These are phyloP conservation scores for Cytospora mali DNA, from an alignment of 2,329 filamentous ascomycete genomes.

Conservation along the genomic window DNA sequence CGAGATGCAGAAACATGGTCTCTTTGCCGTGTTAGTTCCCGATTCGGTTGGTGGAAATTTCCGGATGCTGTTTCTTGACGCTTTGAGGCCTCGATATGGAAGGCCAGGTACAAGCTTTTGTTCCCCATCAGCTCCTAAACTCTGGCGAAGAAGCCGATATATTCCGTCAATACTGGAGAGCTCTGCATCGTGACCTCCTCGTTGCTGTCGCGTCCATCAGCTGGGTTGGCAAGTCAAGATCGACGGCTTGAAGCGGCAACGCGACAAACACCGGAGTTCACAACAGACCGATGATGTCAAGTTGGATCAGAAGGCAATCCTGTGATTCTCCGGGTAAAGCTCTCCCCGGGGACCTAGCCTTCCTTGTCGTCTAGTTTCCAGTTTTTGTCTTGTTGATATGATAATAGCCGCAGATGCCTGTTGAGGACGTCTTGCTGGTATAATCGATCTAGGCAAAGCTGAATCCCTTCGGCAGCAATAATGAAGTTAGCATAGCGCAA, in stretches of 20 bases:
- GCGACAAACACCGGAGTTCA: background rate
- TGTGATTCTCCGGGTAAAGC: background rate
- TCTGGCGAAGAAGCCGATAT: background rate
- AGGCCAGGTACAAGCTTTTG: background rate
- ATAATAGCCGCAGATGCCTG: constrained; percentile 5
- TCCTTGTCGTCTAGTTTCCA: constrained; percentile 6
- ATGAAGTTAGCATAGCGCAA: background rate
- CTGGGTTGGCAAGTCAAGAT: background rate
- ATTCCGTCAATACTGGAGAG: background rate
- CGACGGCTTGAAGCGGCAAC: background rate
- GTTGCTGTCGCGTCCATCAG: background rate
- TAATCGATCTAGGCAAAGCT: background rate
- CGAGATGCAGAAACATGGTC: constrained; percentile 10
- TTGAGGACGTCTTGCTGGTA: background rate
- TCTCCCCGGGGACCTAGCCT: constrained; percentile 11
- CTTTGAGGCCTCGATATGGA: background rate
- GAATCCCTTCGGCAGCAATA: background rate
- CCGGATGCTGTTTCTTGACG: constrained; percentile 6
- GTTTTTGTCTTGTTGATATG: constrained; percentile 4
- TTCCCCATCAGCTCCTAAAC: background rate
- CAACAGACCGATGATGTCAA: background rate
- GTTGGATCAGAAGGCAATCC: background rate
- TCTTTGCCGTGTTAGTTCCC: constrained; percentile 1
- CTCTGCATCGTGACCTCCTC: background rate
- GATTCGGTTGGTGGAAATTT: constrained; percentile 18